Evolutionary conservation across 352 stramenopile species (phyloP).

Genomic region (Globisporangium takayamanum): DNA sequence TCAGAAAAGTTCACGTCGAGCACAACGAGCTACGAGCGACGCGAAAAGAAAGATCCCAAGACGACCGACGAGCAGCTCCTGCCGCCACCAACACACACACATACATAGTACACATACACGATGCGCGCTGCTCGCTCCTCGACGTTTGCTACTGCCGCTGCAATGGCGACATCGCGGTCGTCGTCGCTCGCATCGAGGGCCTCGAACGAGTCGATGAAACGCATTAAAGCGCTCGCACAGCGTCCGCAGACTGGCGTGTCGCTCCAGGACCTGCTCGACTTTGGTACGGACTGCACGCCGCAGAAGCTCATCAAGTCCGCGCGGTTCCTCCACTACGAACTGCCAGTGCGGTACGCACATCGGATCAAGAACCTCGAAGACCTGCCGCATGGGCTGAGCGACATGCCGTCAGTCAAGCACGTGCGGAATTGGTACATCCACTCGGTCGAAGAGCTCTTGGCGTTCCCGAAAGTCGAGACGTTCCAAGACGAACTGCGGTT

Average conservation of each 20-base stretch:
- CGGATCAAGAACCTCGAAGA: constrained; percentile 94
- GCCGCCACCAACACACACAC: background rate
- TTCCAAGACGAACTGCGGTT: constrained; percentile 90
- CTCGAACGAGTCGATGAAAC: constrained; percentile 24
- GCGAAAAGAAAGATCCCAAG: too few relatives aligned
- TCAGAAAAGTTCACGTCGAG: too few relatives aligned
- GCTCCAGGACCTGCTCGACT: constrained; percentile 85
- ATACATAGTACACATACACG: background rate
- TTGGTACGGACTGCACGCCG: constrained; percentile 71
- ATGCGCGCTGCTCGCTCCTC: constrained; percentile 16
- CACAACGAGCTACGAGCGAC: background rate
- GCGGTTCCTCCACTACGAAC: constrained; percentile 96
- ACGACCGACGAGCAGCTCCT: too few relatives aligned
- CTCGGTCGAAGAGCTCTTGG: constrained; percentile 93
- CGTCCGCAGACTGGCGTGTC: constrained; percentile 83
- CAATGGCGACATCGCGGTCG: background rate
- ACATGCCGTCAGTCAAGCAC: constrained; percentile 91
- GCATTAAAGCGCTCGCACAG: constrained; percentile 61
- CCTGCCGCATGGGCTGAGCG: constrained; percentile 91
- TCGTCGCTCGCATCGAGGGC: constrained; percentile 4
- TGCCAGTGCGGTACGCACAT: constrained; percentile 97
- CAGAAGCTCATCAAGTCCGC: constrained; percentile 90
- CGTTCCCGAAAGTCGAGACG: constrained; percentile 78
- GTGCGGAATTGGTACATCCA: constrained; percentile 97
- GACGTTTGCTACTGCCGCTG: constrained; percentile 8